Conservation (phyloP, 2,329 filamentous ascomycete species). For the Diplodia mutila region DNA sequence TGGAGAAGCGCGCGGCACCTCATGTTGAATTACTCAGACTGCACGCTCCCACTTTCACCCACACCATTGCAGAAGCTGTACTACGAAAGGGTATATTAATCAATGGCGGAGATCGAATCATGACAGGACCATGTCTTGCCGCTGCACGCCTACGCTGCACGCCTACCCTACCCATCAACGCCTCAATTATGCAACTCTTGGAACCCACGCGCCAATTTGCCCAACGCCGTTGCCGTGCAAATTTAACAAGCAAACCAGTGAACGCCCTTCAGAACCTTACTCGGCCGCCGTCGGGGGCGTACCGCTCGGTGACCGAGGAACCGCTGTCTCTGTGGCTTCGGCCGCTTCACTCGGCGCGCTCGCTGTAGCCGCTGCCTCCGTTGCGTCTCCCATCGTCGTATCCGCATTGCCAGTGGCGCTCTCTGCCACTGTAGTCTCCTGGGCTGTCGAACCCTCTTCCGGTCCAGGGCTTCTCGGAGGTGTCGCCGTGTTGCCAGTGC, state of each 20-base stretch:
- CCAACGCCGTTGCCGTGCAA: not conserved
- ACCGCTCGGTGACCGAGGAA: not conserved
- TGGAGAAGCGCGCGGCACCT: not conserved
- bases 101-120: not conserved
- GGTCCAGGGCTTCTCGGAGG: conserved; percentile 4
- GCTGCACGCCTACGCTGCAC: no score
- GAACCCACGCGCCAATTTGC: not conserved
- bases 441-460: not conserved
- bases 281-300: not conserved
- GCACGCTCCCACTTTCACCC: no score
- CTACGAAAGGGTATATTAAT: not conserved
- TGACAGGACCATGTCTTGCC: not conserved
- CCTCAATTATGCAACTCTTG: conserved; percentile 1
- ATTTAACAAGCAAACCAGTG: not conserved
- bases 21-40: no score
- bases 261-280: not conserved
- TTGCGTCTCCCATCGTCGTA: not conserved
- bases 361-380: not conserved
- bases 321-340: not conserved
- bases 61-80: no score
- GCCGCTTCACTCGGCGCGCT: not conserved
- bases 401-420: not conserved
- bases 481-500: conserved; percentile 20
- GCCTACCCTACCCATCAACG: not conserved
- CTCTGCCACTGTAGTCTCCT: not conserved